A percentile compares a stretch with the other conserved stretches of the same genome.
Conservation (phyloP, 2,329 filamentous ascomycete species). For the Zalaria obscura region DNA sequence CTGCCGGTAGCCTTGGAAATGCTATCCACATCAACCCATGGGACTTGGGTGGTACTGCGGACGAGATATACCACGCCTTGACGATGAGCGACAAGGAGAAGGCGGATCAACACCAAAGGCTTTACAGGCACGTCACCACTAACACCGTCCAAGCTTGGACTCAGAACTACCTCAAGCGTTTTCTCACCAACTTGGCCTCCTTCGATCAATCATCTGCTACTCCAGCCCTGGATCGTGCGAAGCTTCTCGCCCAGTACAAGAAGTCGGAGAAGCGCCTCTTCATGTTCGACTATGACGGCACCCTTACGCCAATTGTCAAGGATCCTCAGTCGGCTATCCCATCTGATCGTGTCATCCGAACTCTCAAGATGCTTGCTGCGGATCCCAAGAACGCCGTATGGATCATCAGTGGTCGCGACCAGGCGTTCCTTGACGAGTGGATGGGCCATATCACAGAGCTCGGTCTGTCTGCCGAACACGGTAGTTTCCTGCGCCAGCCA, state of each 20-base stretch:
- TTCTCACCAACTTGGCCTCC: conserved; percentile 67
- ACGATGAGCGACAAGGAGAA: conserved; percentile 58
- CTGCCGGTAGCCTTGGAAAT: conserved; percentile 68
- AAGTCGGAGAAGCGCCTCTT: conserved; percentile 66
- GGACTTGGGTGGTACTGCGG: conserved; percentile 74
- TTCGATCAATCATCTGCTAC: conserved; percentile 64
- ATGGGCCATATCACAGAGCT: conserved; percentile 81
- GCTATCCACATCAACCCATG: conserved; percentile 96
- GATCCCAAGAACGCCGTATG: conserved; percentile 83
- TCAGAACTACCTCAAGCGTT: conserved; percentile 59
- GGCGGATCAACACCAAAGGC: conserved; percentile 52
- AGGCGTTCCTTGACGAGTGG: conserved; percentile 79
- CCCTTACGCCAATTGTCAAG: conserved; percentile 85
- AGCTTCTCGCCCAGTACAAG: conserved; percentile 61
- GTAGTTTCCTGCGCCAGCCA: conserved; percentile 83
- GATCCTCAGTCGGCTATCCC: conserved; percentile 83
- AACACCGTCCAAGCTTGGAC: conserved; percentile 85
- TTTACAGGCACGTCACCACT: conserved; percentile 72
- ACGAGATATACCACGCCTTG: conserved; percentile 68
- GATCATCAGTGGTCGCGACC: conserved; percentile 94
- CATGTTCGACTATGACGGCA: conserved; percentile 99
- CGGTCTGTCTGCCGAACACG: conserved; percentile 93
- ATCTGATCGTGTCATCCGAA: conserved; percentile 66
- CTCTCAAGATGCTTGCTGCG: conserved; percentile 62
- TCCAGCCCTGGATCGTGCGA: conserved; percentile 62